These are phyloP conservation scores for Xanthoconium separans DNA, from an alignment of 1,284 basidiomycete genomes.

Conservation along the genomic window DNA sequence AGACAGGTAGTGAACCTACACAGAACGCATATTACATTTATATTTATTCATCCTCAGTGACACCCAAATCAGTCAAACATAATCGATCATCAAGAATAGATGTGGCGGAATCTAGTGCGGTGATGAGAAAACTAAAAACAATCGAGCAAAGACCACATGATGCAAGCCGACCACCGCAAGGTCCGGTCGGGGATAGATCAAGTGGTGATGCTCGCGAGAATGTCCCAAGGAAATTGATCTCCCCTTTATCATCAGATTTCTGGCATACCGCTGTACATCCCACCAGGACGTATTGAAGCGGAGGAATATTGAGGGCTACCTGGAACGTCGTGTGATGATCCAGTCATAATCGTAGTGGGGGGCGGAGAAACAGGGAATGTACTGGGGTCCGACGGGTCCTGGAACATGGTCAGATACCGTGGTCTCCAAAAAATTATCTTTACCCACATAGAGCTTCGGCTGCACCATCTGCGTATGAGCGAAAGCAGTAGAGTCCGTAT, in stretches of 20 bases:
- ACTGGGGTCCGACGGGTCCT: conserved; percentile 35
- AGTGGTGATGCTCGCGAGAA: background rate
- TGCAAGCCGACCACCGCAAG: background rate
- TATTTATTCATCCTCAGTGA: too few relatives aligned
- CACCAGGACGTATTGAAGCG: conserved; percentile 11
- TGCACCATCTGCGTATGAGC: conserved; percentile 22
- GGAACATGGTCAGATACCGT: conserved; percentile 5
- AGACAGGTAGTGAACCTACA: too few relatives aligned
- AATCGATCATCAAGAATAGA: too few relatives aligned
- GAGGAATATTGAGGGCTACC: conserved; percentile 12
- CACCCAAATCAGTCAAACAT: too few relatives aligned
- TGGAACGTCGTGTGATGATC: conserved; percentile 9
- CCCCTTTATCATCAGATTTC: conserved; percentile 21
- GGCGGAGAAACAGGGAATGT: conserved; percentile 31
- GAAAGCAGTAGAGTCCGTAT: conserved; percentile 9
- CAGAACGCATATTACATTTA: too few relatives aligned
- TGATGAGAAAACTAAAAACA: too few relatives aligned
- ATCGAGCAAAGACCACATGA: background rate
- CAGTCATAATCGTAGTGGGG: conserved; percentile 14
- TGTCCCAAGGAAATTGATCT: background rate
- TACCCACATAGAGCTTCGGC: conserved; percentile 32
- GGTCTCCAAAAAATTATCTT: background rate
- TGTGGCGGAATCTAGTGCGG: too few relatives aligned
- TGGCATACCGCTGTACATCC: conserved; percentile 27
- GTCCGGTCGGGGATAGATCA: background rate